phyloP scores from a whole-genome alignment of 805 yeast genomes.

The Jamesozyma jinghongensis region DNA sequence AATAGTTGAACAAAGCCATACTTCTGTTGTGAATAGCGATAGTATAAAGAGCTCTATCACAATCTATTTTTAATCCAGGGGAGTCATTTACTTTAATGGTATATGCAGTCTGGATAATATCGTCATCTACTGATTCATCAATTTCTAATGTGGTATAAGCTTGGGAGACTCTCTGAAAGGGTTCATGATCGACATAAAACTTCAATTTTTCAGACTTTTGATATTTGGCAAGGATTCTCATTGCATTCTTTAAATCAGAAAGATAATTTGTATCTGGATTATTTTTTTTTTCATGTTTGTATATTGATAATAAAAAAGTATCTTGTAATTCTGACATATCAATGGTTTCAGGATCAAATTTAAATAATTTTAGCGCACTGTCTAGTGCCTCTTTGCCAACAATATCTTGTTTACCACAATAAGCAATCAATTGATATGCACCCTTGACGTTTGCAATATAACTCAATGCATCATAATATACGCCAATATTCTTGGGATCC shows the following conservation, averaged over 20 bases:
- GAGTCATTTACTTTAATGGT: conserved; percentile 52
- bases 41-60: conserved; percentile 49
- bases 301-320: conserved; percentile 27
- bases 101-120: conserved; percentile 66
- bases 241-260: conserved; percentile 32
- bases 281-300: conserved; percentile 23
- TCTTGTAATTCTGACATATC: conserved; percentile 18
- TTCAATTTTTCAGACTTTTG: conserved; percentile 32
- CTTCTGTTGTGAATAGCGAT: conserved; percentile 53
- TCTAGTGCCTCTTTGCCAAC: conserved; percentile 42
- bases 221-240: conserved; percentile 32
- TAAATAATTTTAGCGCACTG: conserved; percentile 32
- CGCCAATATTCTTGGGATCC: conserved; percentile 40
- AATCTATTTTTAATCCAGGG: conserved; percentile 32
- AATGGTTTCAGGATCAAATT: conserved; percentile 25
- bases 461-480: conserved; percentile 50
- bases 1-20: conserved; percentile 44
- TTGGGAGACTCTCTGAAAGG: conserved; percentile 32
- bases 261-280: conserved; percentile 10
- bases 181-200: conserved; percentile 39
- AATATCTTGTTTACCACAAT: conserved; percentile 42
- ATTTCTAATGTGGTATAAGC: conserved; percentile 48
- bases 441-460: conserved; percentile 41
- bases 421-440: conserved; percentile 40
- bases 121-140: conserved; percentile 50